Conservation (phyloP, 305 asterid species). For the Fraxinus dipetala region DNA sequence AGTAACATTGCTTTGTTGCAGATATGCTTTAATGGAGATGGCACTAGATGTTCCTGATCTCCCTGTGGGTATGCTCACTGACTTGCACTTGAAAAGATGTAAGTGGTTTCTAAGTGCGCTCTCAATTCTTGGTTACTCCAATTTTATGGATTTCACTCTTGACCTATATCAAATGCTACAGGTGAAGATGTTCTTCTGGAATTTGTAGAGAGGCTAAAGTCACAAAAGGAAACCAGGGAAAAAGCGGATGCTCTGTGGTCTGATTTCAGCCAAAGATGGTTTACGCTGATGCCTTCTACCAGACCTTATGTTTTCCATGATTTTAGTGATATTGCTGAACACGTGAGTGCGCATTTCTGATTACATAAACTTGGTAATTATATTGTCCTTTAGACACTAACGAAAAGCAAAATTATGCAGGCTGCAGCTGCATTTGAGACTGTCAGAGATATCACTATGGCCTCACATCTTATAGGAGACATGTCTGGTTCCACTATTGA, state of each 20-base stretch:
- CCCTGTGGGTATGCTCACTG: constrained; percentile 73
- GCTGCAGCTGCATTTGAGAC: constrained; percentile 69
- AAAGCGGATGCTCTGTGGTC: constrained; percentile 43
- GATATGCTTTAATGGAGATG: constrained; percentile 89
- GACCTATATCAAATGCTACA: constrained; percentile 22
- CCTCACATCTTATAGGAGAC: constrained; percentile 77
- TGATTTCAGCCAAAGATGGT: constrained; percentile 69
- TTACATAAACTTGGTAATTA: neutral
- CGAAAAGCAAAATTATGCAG: constrained; percentile 34
- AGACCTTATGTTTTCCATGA: constrained; percentile 59
- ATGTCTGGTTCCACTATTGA: constrained; percentile 67
- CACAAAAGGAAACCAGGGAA: constrained; percentile 24
- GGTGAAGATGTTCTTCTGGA: constrained; percentile 55
- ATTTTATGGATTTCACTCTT: neutral
- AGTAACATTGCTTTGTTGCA: constrained; percentile 1
- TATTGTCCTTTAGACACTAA: neutral
- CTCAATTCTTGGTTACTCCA: neutral
- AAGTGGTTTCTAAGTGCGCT: neutral
- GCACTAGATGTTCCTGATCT: constrained; percentile 73
- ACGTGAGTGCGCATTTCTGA: constrained; percentile 38
- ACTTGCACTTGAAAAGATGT: constrained; percentile 65
- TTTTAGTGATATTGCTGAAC: constrained; percentile 61
- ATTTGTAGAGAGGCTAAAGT: constrained; percentile 34
- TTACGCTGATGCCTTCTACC: constrained; percentile 75
- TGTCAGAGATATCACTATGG: constrained; percentile 64